These are phyloP conservation scores for Oehlia diaphana DNA, from an alignment of 192 early-diverging fungal genomes.

Conservation along the genomic window DNA sequence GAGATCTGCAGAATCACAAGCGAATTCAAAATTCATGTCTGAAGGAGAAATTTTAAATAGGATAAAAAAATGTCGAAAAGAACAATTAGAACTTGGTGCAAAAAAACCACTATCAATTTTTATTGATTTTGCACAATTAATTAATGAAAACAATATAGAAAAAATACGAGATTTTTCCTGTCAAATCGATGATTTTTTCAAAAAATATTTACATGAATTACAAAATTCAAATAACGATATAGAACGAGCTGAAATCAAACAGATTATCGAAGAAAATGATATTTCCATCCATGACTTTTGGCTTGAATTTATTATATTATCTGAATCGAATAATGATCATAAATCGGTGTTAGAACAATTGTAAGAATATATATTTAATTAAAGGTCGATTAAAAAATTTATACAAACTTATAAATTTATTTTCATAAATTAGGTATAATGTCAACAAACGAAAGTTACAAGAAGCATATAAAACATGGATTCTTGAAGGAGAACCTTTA, in stretches of 20 bases:
- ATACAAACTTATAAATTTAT: too few species aligned
- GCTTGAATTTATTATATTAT: constrained; percentile 6
- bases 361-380: background rate
- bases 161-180: background rate
- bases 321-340: background rate
- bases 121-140: background rate
- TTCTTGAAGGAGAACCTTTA: background rate
- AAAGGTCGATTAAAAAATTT: too few species aligned
- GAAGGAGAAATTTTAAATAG: background rate
- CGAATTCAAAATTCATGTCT: background rate
- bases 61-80: background rate
- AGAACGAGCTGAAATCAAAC: background rate
- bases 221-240: background rate
- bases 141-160: background rate
- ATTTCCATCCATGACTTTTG: constrained; percentile 13
- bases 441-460: background rate
- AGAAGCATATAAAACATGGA: background rate
- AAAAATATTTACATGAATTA: background rate
- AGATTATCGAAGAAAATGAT: background rate
- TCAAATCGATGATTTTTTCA: background rate
- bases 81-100: background rate
- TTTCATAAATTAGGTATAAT: too few species aligned
- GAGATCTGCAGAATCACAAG: background rate
- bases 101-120: background rate
- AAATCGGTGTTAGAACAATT: background rate